Evolutionary conservation across 1,139 yeast genomes (phyloP).

Genomic region (Candida sp.): DNA sequence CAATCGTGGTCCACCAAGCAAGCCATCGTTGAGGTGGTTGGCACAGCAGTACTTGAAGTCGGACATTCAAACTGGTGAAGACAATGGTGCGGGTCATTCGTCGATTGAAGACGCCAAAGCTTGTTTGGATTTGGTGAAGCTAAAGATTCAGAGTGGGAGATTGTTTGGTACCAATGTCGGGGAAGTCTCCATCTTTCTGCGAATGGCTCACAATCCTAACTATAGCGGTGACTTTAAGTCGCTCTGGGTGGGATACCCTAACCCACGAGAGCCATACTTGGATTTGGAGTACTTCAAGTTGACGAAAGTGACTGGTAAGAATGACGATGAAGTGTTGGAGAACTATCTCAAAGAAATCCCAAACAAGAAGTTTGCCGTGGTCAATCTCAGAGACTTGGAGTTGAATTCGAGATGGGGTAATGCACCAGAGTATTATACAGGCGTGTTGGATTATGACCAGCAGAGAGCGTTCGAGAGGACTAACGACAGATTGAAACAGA

Average conservation of each 20-base stretch:
- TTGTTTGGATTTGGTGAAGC: slow-evolving; percentile 75
- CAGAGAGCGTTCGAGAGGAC: slow-evolving; percentile 31
- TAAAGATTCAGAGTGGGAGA: slow-evolving; percentile 69
- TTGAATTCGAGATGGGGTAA: slow-evolving; percentile 33
- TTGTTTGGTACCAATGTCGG: slow-evolving; percentile 61
- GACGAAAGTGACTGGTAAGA: slow-evolving; percentile 40
- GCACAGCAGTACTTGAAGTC: slow-evolving; percentile 57
- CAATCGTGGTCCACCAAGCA: slow-evolving; percentile 76
- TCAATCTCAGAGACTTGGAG: slow-evolving; percentile 65
- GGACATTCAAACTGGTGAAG: slow-evolving; percentile 63
- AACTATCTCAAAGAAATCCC: slow-evolving; percentile 34
- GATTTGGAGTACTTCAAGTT: slow-evolving; percentile 29
- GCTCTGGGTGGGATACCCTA: slow-evolving; percentile 41
- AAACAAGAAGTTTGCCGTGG: slow-evolving; percentile 50
- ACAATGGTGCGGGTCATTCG: slow-evolving; percentile 71
- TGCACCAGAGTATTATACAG: slow-evolving; percentile 22
- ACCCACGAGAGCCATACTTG: slow-evolving; percentile 6
- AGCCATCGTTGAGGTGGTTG: slow-evolving; percentile 77
- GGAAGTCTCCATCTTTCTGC: slow-evolving; percentile 34
- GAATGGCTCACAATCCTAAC: slow-evolving; percentile 19
- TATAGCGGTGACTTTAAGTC: slow-evolving; percentile 32
- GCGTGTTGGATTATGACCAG: slow-evolving; percentile 18
- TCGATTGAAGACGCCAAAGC: slow-evolving; percentile 87
- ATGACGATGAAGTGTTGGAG: slow-evolving; percentile 64
- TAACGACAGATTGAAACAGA: slow-evolving; percentile 45